These are phyloP conservation scores for Cladosporium sp. DNA, from an alignment of 2,329 filamentous ascomycete species.

Conservation along the genomic window DNA sequence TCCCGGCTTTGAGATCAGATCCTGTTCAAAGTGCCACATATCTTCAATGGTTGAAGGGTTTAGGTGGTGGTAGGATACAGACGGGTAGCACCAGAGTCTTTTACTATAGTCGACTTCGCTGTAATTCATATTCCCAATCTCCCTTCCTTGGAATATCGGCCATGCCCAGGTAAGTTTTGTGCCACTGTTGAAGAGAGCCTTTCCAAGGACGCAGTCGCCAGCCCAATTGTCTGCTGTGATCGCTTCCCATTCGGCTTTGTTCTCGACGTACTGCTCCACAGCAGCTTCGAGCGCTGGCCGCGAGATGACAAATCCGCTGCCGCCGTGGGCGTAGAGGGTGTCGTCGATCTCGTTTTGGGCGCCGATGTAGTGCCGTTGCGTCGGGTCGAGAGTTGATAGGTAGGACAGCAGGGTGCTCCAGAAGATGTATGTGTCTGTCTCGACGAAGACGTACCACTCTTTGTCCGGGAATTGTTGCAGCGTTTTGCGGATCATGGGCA, in stretches of 20 bases:
- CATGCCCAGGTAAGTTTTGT: constrained; percentile 20
- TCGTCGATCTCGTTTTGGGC: constrained; percentile 34
- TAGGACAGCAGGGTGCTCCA: constrained; percentile 46
- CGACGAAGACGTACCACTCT: constrained; percentile 58
- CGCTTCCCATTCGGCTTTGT: constrained; percentile 30
- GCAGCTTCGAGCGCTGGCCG: constrained; percentile 33
- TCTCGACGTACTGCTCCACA: constrained; percentile 35
- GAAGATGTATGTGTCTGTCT: constrained; percentile 54
- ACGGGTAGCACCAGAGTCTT: constrained; percentile 27
- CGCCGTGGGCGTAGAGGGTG: constrained; percentile 37
- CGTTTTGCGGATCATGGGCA: constrained; percentile 44
- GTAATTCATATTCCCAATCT: constrained; percentile 22
- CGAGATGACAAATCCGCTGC: constrained; percentile 39
- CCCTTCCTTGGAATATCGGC: constrained; percentile 27
- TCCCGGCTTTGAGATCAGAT: constrained; percentile 16
- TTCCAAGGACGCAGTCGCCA: constrained; percentile 28
- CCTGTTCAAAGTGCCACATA: constrained; percentile 27
- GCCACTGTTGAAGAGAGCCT: constrained; percentile 23
- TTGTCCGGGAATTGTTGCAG: constrained; percentile 38
- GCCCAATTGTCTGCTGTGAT: constrained; percentile 27
- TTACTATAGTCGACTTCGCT: constrained; percentile 18
- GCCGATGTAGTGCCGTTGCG: constrained; percentile 41
- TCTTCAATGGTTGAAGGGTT: constrained; percentile 20
- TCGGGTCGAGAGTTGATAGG: constrained; percentile 35
- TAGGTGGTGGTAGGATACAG: constrained; percentile 25